These are phyloP conservation scores for Trichosporon ovoides DNA, from an alignment of 1,284 basidiomycete genomes.

Conservation along the genomic window DNA sequence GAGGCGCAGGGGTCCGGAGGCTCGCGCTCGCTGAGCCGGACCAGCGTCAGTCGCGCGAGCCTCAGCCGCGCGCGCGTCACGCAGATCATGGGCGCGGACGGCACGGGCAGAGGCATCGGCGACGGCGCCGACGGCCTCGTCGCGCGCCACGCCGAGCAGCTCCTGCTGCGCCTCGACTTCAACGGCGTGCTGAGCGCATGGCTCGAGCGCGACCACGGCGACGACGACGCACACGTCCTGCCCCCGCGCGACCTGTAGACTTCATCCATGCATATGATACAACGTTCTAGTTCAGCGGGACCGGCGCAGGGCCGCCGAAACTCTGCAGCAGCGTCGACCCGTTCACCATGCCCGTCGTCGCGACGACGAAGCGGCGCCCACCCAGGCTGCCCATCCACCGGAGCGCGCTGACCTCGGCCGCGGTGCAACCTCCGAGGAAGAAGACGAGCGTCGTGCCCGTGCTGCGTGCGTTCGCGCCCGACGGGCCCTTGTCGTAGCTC, in stretches of 20 bases:
- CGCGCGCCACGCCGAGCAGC: conserved; percentile 72
- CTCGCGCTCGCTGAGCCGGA: conserved; percentile 4
- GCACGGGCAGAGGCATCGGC: background rate
- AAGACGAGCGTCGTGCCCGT: conserved; percentile 79
- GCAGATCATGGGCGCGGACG: conserved; percentile 41
- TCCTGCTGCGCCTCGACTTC: conserved; percentile 76
- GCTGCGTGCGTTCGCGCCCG: background rate
- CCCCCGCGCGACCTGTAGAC: too few species aligned
- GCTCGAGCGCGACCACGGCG: too few species aligned
- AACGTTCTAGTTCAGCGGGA: conserved; percentile 8
- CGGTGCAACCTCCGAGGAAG: conserved; percentile 97
- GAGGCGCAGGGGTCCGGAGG: conserved; percentile 35
- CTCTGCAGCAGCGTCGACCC: conserved; percentile 51
- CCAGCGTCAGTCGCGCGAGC: conserved; percentile 20
- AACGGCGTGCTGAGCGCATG: conserved; percentile 69
- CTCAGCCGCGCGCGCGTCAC: background rate
- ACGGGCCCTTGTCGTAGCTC: conserved; percentile 65
- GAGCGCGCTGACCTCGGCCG: conserved; percentile 90
- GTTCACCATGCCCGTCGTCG: conserved; percentile 80
- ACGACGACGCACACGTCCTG: too few species aligned
- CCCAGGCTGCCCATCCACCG: conserved; percentile 80
- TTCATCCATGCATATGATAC: background rate
- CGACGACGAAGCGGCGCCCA: conserved; percentile 75
- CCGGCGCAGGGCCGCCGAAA: conserved; percentile 18
- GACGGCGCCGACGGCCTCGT: conserved; percentile 48